Evolutionary conservation across 805 yeast species (phyloP).

Genomic region (Saturnispora diversa): DNA sequence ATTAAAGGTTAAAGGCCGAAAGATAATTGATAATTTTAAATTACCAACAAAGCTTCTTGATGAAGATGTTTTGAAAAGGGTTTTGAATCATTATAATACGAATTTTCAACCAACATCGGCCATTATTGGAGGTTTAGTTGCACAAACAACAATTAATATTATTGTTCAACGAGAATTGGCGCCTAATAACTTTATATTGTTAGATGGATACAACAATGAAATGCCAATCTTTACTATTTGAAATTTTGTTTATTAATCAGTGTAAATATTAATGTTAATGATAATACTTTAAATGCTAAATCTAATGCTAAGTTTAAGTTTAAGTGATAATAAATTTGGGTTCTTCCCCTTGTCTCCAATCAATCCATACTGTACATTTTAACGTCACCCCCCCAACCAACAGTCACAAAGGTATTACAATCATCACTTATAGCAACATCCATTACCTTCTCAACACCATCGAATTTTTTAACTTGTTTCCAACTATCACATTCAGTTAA

Average conservation of each 20-base stretch:
- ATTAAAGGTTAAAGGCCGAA: slow-evolving; percentile 26
- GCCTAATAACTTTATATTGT: slow-evolving; percentile 66
- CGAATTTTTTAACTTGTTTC: slow-evolving; percentile 44
- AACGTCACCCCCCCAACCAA: slow-evolving; percentile 82
- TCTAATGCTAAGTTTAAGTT: no score
- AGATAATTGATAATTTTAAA: slow-evolving; percentile 33
- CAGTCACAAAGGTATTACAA: slow-evolving; percentile 41
- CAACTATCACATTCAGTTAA: slow-evolving; percentile 66
- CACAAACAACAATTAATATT: slow-evolving; percentile 84
- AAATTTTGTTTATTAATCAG: background rate
- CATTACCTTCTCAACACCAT: slow-evolving; percentile 64
- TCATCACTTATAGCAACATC: slow-evolving; percentile 33
- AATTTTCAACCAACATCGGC: slow-evolving; percentile 83
- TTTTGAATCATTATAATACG: slow-evolving; percentile 44
- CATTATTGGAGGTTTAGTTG: slow-evolving; percentile 78
- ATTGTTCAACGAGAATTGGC: slow-evolving; percentile 72
- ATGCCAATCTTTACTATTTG: slow-evolving; percentile 61
- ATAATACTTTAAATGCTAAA: background rate
- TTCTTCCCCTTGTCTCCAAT: slow-evolving; percentile 33
- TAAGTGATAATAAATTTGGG: no score
- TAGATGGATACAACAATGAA: slow-evolving; percentile 63
- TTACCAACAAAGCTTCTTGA: slow-evolving; percentile 36
- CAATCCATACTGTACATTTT: slow-evolving; percentile 34
- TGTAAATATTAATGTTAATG: background rate
- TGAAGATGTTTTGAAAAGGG: slow-evolving; percentile 31